These are phyloP conservation scores for Vigna angularis DNA, from an alignment of 306 rosid species.

Conservation along the genomic window DNA sequence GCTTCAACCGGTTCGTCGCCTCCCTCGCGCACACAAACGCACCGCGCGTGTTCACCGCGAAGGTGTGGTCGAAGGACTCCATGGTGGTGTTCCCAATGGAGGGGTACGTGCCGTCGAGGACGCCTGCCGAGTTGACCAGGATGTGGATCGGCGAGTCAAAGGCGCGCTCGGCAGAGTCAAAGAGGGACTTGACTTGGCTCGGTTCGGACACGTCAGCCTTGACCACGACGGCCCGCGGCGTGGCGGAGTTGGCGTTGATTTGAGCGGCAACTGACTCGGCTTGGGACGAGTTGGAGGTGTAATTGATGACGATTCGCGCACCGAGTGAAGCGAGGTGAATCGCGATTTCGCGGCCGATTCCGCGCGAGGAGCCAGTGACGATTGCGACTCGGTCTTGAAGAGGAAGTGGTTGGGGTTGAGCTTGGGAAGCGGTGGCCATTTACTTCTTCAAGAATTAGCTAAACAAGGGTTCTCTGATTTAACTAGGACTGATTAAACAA, in stretches of 20 bases:
- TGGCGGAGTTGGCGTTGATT: slow-evolving; percentile 40
- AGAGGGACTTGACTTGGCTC: slow-evolving; percentile 54
- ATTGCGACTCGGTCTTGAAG: slow-evolving; percentile 58
- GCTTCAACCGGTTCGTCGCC: slow-evolving; percentile 58
- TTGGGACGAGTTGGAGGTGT: slow-evolving; percentile 54
- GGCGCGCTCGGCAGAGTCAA: slow-evolving; percentile 55
- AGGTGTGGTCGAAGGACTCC: slow-evolving; percentile 52
- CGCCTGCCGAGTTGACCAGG: slow-evolving; percentile 62
- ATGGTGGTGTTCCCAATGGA: slow-evolving; percentile 43
- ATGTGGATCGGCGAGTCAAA: slow-evolving; percentile 57
- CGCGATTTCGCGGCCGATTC: slow-evolving; percentile 63
- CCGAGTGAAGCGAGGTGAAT: slow-evolving; percentile 60
- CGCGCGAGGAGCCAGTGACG: slow-evolving; percentile 69
- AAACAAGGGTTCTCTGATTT: no score
- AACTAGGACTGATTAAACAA: no score
- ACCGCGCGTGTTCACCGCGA: slow-evolving; percentile 58
- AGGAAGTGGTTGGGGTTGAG: slow-evolving; percentile 10
- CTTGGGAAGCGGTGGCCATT: not conserved
- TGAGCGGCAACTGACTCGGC: slow-evolving; percentile 54
- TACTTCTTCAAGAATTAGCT: no score
- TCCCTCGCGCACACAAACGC: slow-evolving; percentile 58
- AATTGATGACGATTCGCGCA: slow-evolving; percentile 58
- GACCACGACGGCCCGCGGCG: slow-evolving; percentile 50
- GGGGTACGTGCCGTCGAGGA: slow-evolving; percentile 45
- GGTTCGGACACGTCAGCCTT: slow-evolving; percentile 63